Base-by-base conservation (phyloP, 2,329 filamentous ascomycete genomes). In the Huntiella savannae region DNA sequence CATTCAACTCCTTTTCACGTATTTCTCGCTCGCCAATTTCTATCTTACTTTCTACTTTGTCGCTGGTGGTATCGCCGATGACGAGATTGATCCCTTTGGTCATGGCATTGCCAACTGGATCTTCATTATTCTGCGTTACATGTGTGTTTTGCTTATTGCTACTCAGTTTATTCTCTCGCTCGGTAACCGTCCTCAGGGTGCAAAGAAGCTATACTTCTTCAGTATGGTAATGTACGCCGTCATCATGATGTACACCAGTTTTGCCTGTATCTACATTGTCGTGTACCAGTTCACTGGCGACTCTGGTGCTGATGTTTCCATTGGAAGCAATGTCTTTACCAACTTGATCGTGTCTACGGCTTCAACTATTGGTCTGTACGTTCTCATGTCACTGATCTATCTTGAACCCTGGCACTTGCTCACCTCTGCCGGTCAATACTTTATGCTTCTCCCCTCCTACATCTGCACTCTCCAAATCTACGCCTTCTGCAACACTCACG, bases 401-500 rank as follows among this genome's bases (percentile, higher is more conserved):
- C 75, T 98, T 40, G 92, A 98, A 55, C 91, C 91, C 0, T 98
- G 91, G 91, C 91, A 98, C 68, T 91, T 98, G 82, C 82, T 98
- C 64, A 98, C 91, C 10, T 88, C 80, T 0, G 78, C 83, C 0
- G 75, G 71, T 0, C 87, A 95, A 60, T 98, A 98, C 68, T 95
- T 98, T 60, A 72, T 87, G 40, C 76, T 98, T 19, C 70, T 98
- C 33, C 91, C 91, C 0, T 79, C 72, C 35, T 98, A 96, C 66
- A 93, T 98, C 62, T 96, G 91, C 67, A 96, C 85, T 0, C 71
- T 98, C 2, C 91, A 98, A 62, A 86, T 96, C 15, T 98, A 98
- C 63, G 91, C 91, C 38, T 98, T 98, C 63, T 96, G 91, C 69
- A 98, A 98, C 69, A 96, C 88, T 88, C 91, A 98, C 66, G 91